These are phyloP conservation scores for Coprinopsis marcescibilis DNA, from an alignment of 768 basidiomycete genomes.

Conservation along the genomic window DNA sequence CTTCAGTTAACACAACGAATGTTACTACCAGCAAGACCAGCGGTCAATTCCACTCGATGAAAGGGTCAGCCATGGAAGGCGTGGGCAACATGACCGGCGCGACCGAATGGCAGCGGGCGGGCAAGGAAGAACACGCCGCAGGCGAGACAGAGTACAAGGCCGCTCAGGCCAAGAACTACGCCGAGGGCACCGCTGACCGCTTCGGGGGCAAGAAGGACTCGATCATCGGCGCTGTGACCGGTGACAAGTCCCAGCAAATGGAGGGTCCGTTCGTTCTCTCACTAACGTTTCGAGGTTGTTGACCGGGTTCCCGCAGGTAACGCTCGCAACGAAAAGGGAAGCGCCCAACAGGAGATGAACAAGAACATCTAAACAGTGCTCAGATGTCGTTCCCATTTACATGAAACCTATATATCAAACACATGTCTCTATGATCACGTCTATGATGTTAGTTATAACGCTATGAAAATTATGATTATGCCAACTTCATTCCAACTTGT, in stretches of 20 bases:
- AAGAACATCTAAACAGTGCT: slow-evolving; percentile 17
- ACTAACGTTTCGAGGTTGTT: background rate
- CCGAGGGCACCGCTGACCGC: slow-evolving; percentile 38
- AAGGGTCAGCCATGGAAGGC: slow-evolving; percentile 29
- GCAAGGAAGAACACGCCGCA: slow-evolving; percentile 37
- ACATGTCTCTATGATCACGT: too few relatives aligned
- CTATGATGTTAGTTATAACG: too few relatives aligned
- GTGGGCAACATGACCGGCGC: slow-evolving; percentile 39
- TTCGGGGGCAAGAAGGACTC: slow-evolving; percentile 38
- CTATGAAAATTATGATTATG: too few relatives aligned
- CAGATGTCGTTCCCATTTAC: too few relatives aligned
- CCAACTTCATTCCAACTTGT: too few relatives aligned
- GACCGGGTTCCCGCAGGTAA: slow-evolving; percentile 7
- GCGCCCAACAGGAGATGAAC: slow-evolving; percentile 48
- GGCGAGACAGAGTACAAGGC: slow-evolving; percentile 40
- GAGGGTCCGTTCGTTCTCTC: slow-evolving; percentile 21
- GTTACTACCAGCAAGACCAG: slow-evolving; percentile 29
- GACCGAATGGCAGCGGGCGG: slow-evolving; percentile 31
- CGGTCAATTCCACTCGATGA: slow-evolving; percentile 34
- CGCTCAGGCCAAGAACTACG: slow-evolving; percentile 40
- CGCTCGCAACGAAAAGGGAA: slow-evolving; percentile 19
- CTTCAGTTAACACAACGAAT: too few relatives aligned
- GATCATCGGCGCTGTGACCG: slow-evolving; percentile 40
- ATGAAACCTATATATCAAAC: too few relatives aligned
- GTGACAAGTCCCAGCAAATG: slow-evolving; percentile 34